phyloP scores from a whole-genome alignment of 352 stramenopile species.

The Phytophthora palmivora region DNA sequence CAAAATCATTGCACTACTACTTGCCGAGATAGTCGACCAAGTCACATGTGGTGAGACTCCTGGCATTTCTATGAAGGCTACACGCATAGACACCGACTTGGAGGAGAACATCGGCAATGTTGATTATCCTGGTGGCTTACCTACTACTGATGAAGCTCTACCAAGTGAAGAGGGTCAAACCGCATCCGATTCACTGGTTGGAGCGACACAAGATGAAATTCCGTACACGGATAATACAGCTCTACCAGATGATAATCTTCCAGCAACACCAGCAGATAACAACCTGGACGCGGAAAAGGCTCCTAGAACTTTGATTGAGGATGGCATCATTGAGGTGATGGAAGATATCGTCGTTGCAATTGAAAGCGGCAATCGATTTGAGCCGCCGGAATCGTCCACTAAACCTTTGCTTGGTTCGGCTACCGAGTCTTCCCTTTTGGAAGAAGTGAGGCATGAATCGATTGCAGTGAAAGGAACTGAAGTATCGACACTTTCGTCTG shows the following conservation, averaged over 20 bases:
- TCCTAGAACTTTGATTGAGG: neutral
- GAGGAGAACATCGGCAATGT: too few relatives aligned
- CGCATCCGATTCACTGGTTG: neutral
- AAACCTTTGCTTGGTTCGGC: neutral
- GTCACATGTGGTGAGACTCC: neutral
- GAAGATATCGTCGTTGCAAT: constrained; percentile 10
- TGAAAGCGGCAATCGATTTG: constrained; percentile 10
- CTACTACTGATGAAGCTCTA: too few relatives aligned
- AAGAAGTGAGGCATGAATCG: neutral
- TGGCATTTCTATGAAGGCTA: too few relatives aligned
- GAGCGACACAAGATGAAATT: neutral
- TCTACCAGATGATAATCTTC: neutral
- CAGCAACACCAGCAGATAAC: neutral
- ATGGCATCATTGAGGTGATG: neutral
- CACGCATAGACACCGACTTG: too few relatives aligned
- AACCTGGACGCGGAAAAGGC: too few relatives aligned
- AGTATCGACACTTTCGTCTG: neutral
- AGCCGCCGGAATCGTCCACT: neutral
- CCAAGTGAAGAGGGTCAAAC: neutral
- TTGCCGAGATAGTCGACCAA: neutral
- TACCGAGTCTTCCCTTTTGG: too few relatives aligned
- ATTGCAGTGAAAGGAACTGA: neutral
- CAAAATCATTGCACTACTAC: neutral
- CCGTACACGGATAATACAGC: neutral
- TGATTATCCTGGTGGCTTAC: too few relatives aligned